Percentiles rank a stretch among this genome's conserved stretches.
Evolutionary conservation across 768 basidiomycete species (phyloP).

Genomic region (Pleurotus tuber-regium): DNA sequence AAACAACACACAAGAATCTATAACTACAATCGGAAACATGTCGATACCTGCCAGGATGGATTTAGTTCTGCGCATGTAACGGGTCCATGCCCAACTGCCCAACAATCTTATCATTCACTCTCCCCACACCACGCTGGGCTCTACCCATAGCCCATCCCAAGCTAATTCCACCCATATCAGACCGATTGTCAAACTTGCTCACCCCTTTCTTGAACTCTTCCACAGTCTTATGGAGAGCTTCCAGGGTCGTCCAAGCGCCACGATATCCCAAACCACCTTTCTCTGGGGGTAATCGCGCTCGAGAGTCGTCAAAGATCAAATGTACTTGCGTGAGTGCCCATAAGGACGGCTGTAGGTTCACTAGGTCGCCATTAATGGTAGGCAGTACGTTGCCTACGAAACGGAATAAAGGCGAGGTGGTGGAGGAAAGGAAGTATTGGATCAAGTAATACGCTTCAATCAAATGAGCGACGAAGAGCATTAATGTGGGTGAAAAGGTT

Average conservation of each 20-base stretch:
- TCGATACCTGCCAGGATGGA: too few relatives aligned
- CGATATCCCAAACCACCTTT: conserved; percentile 65
- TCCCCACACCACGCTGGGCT: conserved; percentile 25
- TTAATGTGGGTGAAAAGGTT: conserved; percentile 53
- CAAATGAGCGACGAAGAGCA: conserved; percentile 61
- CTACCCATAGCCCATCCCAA: conserved; percentile 36
- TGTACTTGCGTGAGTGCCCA: conserved; percentile 54
- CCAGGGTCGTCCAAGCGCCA: conserved; percentile 55
- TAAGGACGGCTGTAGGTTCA: conserved; percentile 59
- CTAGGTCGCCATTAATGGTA: conserved; percentile 42
- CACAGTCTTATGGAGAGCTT: conserved; percentile 56
- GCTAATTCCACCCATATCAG: conserved; percentile 43
- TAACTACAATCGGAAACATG: too few relatives aligned
- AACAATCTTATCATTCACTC: conserved; percentile 25
- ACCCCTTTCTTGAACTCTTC: conserved; percentile 43
- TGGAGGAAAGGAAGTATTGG: conserved; percentile 36
- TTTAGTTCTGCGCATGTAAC: conserved; percentile 14
- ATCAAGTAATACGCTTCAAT: conserved; percentile 55
- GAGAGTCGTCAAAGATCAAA: conserved; percentile 64
- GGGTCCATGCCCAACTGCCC: conserved; percentile 27
- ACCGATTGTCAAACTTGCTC: conserved; percentile 35
- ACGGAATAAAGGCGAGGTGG: conserved; percentile 22
- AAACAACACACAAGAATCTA: too few relatives aligned
- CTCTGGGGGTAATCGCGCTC: conserved; percentile 50
- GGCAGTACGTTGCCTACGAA: conserved; percentile 40